Evolutionary conservation across 768 basidiomycete species (phyloP), one percentile per base, ranked within the genome.

Genomic region (Cystobasidium ongulense): DNA sequence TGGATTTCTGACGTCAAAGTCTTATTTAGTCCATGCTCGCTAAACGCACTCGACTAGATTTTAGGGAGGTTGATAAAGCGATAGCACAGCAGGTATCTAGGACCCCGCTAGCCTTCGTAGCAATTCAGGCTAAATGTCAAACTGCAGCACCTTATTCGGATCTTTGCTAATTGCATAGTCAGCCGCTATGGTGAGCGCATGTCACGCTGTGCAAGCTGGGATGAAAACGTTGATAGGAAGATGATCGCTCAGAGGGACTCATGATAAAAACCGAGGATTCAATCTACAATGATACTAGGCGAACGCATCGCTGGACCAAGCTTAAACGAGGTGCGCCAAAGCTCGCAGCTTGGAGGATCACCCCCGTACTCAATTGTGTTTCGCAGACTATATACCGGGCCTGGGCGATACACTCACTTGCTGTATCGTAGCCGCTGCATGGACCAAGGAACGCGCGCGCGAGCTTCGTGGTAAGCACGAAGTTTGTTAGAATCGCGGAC

Each of bases 361-460:
- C 39, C 1, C 29, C 29, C 50, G 21, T 41, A 27, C 41, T 38
- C n/a, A 54, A 33, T 25, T 63, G 38, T 39, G 27, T 36, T 38
- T 25, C 43, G 23, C 41, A 78, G 93, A 97, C 80, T 95, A 95
- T 75, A 91, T 97, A 43, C 87, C 87, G 0, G 89, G 89, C 2
- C 85, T 89, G 54, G 91, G 91, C 23, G 93, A 97, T 80, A 85
- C 86, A 3, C 76, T 93, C 18, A 91, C 93, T 80, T 84, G 95
- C 72, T 87, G 87, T 1, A 79, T 95, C 38, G 81, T 95, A 23
- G 93, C 86, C 0, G 91, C 87, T 23, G 50, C 70, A 33, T 71
- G 70, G 90, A 89, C 91, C 70, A 88, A 87, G 78, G 85, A 88
- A 39, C 85, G 93, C 10, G 93, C 85, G 1, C 82, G 90, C 66